These are phyloP conservation scores for Colletotrichum tanaceti DNA, from an alignment of 2,329 filamentous ascomycete genomes.

Conservation along the genomic window DNA sequence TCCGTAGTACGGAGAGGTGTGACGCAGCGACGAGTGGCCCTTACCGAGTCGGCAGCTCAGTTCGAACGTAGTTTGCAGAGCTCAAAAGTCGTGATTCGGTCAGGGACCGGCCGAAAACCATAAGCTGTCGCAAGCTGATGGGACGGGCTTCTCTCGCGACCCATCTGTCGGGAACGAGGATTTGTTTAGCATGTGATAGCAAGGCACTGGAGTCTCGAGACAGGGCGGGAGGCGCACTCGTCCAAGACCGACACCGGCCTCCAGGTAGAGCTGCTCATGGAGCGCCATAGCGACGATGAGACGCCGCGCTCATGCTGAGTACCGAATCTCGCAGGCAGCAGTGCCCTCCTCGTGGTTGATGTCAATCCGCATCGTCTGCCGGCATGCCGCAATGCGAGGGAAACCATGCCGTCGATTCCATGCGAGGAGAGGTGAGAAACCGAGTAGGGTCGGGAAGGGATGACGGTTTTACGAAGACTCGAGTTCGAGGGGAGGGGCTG, in stretches of 20 bases:
- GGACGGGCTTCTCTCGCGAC: conserved; percentile 91
- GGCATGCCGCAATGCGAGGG: conserved; percentile 59
- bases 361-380: conserved; percentile 54
- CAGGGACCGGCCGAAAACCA: conserved; percentile 94
- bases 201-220: not conserved
- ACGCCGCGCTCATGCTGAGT: conserved; percentile 24
- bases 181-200: conserved; percentile 39
- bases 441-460: not conserved
- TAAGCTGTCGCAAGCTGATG: conserved; percentile 96
- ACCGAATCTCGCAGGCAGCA: not conserved
- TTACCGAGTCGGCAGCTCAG: conserved; percentile 87
- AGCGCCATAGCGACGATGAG: conserved; percentile 44
- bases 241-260: conserved; percentile 72
- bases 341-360: conserved; percentile 25
- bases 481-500: not conserved
- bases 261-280: conserved; percentile 61
- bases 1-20: not conserved
- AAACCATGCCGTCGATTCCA: conserved; percentile 58
- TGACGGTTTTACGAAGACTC: not conserved
- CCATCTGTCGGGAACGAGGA: conserved; percentile 72
- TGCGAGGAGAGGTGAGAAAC: conserved; percentile 42
- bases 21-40: conserved; percentile 40
- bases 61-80: conserved; percentile 97
- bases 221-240: conserved; percentile 61
- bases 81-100: conserved; percentile 90